Conservation (phyloP, 1,284 basidiomycete genomes). For the Sporisorium scitamineum region DNA sequence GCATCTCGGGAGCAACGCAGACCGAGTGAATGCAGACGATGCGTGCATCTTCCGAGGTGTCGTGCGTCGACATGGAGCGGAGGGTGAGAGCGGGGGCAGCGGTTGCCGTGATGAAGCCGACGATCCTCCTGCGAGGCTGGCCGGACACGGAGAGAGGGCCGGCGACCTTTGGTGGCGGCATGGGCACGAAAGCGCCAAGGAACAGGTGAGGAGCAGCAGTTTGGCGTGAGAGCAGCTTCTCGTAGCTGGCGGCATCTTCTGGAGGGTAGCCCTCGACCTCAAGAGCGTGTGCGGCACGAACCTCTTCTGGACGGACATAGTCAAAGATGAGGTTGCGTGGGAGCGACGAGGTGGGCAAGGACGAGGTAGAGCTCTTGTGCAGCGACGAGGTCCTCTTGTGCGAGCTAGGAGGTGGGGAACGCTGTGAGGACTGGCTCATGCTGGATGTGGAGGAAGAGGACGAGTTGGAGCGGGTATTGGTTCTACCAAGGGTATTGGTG, state of each 20-base stretch:
- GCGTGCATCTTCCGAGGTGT: conserved; percentile 53
- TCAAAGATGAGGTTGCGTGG: conserved; percentile 58
- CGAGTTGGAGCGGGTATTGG: conserved; percentile 45
- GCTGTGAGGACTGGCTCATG: conserved; percentile 41
- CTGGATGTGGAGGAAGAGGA: conserved; percentile 43
- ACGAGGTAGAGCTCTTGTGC: conserved; percentile 9
- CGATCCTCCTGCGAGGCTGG: conserved; percentile 50
- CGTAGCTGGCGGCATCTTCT: conserved; percentile 60
- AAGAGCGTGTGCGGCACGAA: conserved; percentile 54
- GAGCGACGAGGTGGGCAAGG: conserved; percentile 27
- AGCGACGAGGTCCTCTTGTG: conserved; percentile 38
- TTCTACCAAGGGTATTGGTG: conserved; percentile 42
- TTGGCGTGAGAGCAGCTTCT: conserved; percentile 56
- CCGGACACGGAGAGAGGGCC: conserved; percentile 56
- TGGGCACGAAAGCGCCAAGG: conserved; percentile 59
- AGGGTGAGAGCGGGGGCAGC: conserved; percentile 62
- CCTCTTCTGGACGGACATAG: conserved; percentile 56
- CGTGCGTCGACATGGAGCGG: conserved; percentile 59
- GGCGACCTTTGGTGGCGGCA: conserved; percentile 61
- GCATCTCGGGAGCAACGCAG: conserved; percentile 56
- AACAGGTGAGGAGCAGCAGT: conserved; percentile 64
- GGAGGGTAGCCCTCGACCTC: conserved; percentile 50
- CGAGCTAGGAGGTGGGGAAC: conserved; percentile 27
- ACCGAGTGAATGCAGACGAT: conserved; percentile 67
- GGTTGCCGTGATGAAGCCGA: conserved; percentile 61